phyloP scores from a whole-genome alignment of 1,284 basidiomycete genomes.

The Sanghuangporus sanghuang region DNA sequence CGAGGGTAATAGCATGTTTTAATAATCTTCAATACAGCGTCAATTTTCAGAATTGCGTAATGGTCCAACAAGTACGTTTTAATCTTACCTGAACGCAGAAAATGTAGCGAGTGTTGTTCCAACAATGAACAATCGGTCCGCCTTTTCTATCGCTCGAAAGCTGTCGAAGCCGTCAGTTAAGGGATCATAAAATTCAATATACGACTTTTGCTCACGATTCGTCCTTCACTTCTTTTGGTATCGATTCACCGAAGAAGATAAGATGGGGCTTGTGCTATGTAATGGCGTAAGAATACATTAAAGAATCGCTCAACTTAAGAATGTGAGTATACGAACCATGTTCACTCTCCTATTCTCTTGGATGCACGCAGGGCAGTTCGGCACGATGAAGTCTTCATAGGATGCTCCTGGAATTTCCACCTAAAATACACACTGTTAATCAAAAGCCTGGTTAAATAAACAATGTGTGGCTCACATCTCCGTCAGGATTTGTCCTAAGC shows the following conservation, averaged over 20 bases:
- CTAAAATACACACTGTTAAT: constrained; percentile 31
- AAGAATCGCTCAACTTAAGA: neutral
- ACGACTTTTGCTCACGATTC: constrained; percentile 53
- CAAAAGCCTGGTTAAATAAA: neutral
- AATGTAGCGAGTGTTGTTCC: constrained; percentile 91
- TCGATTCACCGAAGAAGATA: constrained; percentile 87
- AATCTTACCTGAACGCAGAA: constrained; percentile 73
- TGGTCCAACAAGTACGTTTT: neutral
- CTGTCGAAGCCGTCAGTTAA: constrained; percentile 31
- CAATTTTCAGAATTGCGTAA: neutral
- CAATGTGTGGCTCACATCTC: constrained; percentile 59
- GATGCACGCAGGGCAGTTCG: constrained; percentile 65
- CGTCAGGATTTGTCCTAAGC: constrained; percentile 86
- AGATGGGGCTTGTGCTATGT: constrained; percentile 76
- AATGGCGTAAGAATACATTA: neutral
- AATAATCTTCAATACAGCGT: constrained; percentile 48
- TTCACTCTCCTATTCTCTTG: constrained; percentile 47
- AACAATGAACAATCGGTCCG: constrained; percentile 70
- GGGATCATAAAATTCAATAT: neutral
- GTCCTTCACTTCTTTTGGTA: constrained; percentile 55
- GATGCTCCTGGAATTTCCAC: constrained; percentile 76
- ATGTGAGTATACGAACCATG: constrained; percentile 36
- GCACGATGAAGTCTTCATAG: constrained; percentile 76
- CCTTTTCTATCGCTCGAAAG: constrained; percentile 52
- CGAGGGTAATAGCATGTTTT: constrained; percentile 69